phyloP scores from a whole-genome alignment of 2,329 filamentous ascomycete species.

The Colletotrichum sojae region DNA sequence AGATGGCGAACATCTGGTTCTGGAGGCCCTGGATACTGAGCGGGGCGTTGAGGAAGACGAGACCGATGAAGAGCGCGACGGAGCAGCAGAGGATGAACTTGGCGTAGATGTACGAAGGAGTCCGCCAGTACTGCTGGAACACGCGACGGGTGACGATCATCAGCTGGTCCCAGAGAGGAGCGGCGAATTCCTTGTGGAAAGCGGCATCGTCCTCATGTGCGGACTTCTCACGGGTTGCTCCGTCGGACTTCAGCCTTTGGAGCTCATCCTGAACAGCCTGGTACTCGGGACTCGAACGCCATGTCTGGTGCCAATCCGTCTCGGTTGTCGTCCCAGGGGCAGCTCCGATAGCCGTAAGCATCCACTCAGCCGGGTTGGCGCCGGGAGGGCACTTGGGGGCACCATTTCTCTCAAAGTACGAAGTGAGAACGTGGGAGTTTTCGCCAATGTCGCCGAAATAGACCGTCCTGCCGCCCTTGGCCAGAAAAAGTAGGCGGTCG shows the following conservation, averaged over 20 bases:
- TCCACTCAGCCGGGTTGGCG: constrained; percentile 69
- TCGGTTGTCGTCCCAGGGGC: constrained; percentile 62
- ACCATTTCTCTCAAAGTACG: constrained; percentile 67
- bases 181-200: constrained; percentile 66
- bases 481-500: constrained; percentile 42
- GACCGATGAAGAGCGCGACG: constrained; percentile 71
- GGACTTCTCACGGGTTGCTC: constrained; percentile 1
- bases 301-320: constrained; percentile 63
- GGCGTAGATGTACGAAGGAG: constrained; percentile 81
- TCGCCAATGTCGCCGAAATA: constrained; percentile 69
- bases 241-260: constrained; percentile 39
- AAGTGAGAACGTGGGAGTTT: constrained; percentile 61
- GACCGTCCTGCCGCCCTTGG: constrained; percentile 54
- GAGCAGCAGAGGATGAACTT: constrained; percentile 70
- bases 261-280: constrained; percentile 42
- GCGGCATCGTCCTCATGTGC: constrained; percentile 6
- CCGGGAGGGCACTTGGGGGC: constrained; percentile 61
- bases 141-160: constrained; percentile 63
- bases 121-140: constrained; percentile 85
- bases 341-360: constrained; percentile 48
- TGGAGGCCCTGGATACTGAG: constrained; percentile 73
- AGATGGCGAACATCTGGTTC: constrained; percentile 76
- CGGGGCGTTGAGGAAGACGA: constrained; percentile 72
- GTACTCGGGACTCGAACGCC: constrained; percentile 60
- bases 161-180: constrained; percentile 72